phyloP scores from a whole-genome alignment of 2,329 filamentous ascomycete genomes.

The Aspergillus sp. region DNA sequence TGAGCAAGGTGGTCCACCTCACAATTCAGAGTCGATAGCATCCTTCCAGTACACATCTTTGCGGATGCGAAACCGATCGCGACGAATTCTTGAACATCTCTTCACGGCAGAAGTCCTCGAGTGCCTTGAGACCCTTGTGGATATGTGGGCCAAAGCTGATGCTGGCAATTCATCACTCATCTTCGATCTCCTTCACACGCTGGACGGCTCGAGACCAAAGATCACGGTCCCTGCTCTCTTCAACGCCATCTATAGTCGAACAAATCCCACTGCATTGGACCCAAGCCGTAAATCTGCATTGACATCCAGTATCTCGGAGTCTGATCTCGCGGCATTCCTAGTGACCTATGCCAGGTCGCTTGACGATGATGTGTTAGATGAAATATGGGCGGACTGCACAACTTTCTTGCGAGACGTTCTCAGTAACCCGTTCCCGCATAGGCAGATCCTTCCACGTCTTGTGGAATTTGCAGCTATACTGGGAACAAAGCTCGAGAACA shows the following conservation, averaged over 20 bases:
- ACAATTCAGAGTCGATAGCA: constrained; percentile 61
- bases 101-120: constrained; percentile 89
- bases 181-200: constrained; percentile 77
- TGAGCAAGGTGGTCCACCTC: constrained; percentile 34
- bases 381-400: constrained; percentile 94
- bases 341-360: constrained; percentile 83
- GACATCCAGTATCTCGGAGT: constrained; percentile 74
- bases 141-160: constrained; percentile 61
- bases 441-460: constrained; percentile 77
- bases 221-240: constrained; percentile 90
- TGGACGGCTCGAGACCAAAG: constrained; percentile 84
- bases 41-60: constrained; percentile 88
- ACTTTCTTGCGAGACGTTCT: constrained; percentile 83
- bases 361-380: constrained; percentile 95
- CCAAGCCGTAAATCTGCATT: constrained; percentile 75
- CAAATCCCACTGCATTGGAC: constrained; percentile 73
- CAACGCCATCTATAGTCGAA: constrained; percentile 91
- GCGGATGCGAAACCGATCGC: constrained; percentile 79
- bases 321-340: constrained; percentile 77
- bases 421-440: constrained; percentile 87
- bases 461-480: constrained; percentile 83
- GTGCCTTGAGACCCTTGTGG: constrained; percentile 82
- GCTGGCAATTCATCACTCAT: constrained; percentile 54
- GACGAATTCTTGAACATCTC: constrained; percentile 81
- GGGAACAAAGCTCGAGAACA: constrained; percentile 94